Percentiles rank a stretch among this genome's conserved stretches.
Conservation (phyloP, 106 monocot genomes). For the Dendrobium officinale region DNA sequence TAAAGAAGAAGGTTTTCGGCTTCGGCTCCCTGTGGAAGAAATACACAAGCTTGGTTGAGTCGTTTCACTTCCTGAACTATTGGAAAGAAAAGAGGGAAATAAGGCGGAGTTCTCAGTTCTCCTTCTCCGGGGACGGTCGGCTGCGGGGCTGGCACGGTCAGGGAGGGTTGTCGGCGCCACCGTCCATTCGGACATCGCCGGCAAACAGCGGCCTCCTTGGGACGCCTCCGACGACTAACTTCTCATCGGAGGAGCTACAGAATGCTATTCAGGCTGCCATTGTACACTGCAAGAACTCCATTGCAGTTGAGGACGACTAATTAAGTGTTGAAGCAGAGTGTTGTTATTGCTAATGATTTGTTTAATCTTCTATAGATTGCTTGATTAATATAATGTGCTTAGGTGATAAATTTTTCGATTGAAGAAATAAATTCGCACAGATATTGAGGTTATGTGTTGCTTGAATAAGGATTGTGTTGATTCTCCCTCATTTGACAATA, state of each 20-base stretch:
- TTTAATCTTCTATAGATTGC: not conserved
- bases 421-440: no score
- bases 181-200: slow-evolving; percentile 61
- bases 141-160: slow-evolving; percentile 31
- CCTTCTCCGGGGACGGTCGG: slow-evolving; percentile 44
- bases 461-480: no score
- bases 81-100: slow-evolving; percentile 24
- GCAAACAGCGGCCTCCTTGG: slow-evolving; percentile 67
- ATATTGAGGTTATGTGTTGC: no score
- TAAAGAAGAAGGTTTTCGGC: slow-evolving; percentile 37
- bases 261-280: slow-evolving; percentile 90
- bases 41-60: slow-evolving; percentile 20
- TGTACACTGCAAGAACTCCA: slow-evolving; percentile 82
- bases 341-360: not conserved
- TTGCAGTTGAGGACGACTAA: slow-evolving; percentile 14
- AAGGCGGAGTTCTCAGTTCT: slow-evolving; percentile 29
- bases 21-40: slow-evolving; percentile 36
- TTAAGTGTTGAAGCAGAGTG: not conserved
- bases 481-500: no score
- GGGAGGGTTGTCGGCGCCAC: slow-evolving; percentile 60
- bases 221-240: slow-evolving; percentile 3
- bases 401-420: no score
- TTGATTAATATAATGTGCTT: not conserved
- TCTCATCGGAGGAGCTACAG: slow-evolving; percentile 78
- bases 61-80: not conserved